Evolutionary conservation across 1,284 basidiomycete genomes (phyloP).

Genomic region (Termitomyces sp.): DNA sequence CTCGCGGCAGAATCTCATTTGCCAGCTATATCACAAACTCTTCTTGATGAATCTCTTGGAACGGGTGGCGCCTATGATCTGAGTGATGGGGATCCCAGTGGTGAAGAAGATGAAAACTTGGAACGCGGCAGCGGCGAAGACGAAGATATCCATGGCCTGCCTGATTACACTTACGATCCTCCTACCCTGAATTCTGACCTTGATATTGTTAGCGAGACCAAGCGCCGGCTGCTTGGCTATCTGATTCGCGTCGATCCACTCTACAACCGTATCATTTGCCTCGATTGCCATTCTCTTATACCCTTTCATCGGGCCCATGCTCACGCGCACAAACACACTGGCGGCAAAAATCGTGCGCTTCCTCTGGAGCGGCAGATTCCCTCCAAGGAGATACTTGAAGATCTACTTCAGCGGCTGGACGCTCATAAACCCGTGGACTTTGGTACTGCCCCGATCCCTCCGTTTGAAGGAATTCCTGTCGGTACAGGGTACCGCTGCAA

Average conservation of each 20-base stretch:
- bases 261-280: not conserved
- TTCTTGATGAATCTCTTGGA: too few relatives aligned
- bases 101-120: too few relatives aligned
- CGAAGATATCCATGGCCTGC: too few relatives aligned
- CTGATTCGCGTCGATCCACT: not conserved
- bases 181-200: too few relatives aligned
- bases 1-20: too few relatives aligned
- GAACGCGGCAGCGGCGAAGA: too few relatives aligned
- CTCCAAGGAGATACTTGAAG: not conserved
- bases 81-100: too few relatives aligned
- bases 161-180: too few relatives aligned
- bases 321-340: not conserved
- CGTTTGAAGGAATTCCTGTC: not conserved
- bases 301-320: not conserved
- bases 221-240: not conserved
- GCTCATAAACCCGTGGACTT: not conserved
- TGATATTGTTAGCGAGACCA: not conserved
- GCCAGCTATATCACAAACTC: too few relatives aligned
- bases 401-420: not conserved
- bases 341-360: not conserved
- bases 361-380: not conserved
- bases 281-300: not conserved
- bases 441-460: not conserved
- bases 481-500: not conserved
- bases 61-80: too few relatives aligned